Percentiles rank a stretch among this genome's conserved stretches.
phyloP scores from a whole-genome alignment of 257 asterid genomes.

The Voacanga thouarsii region DNA sequence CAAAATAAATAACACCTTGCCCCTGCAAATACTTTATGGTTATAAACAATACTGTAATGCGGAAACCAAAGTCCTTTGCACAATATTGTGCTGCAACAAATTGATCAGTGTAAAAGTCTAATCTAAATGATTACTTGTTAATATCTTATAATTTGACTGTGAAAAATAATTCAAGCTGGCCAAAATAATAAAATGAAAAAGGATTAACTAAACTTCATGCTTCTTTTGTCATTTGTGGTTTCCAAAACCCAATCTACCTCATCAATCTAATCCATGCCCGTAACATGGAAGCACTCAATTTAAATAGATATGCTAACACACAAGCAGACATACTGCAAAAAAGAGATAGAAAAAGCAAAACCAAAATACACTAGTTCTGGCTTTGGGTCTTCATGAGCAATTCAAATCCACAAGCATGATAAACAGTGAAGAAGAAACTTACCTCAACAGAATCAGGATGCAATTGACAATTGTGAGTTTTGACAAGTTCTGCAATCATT shows the following conservation, averaged over 20 bases:
- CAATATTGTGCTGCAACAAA: background rate
- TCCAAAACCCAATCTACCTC: background rate
- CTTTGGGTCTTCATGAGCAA: background rate
- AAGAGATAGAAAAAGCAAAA: background rate
- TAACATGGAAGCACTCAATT: background rate
- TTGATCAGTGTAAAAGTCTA: background rate
- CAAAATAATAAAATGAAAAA: background rate
- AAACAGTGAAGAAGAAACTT: conserved; percentile 11
- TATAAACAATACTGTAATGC: background rate
- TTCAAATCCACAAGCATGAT: background rate
- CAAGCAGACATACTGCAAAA: background rate
- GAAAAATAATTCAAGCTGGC: background rate
- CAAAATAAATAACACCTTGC: background rate
- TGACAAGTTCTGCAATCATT: conserved; percentile 80
- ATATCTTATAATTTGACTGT: background rate
- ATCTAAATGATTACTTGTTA: background rate
- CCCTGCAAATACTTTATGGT: background rate
- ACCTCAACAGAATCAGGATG: conserved; percentile 97
- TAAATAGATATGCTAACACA: background rate
- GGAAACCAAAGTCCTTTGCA: background rate
- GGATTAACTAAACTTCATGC: background rate
- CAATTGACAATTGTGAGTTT: conserved; percentile 64
- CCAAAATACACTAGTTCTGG: background rate
- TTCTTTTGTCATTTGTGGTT: background rate
- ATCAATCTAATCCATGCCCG: background rate